Percentiles rank a stretch among this genome's conserved stretches.
Evolutionary conservation across 345 rosid genomes (phyloP).

Genomic region (Linum usitatissimum): DNA sequence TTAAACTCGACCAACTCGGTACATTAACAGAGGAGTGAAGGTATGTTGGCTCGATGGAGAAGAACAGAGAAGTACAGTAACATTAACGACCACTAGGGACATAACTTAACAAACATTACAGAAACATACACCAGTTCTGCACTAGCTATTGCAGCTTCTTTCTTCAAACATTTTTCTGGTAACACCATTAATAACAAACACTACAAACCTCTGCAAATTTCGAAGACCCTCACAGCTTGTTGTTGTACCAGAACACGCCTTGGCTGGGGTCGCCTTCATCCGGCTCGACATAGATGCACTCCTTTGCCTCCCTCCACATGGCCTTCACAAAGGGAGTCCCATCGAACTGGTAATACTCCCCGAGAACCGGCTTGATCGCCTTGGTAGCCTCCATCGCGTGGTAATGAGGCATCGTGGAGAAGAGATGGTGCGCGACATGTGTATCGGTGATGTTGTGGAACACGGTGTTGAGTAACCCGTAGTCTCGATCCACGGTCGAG

Average conservation of each 20-base stretch:
- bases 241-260: constrained; percentile 26
- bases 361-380: constrained; percentile 19
- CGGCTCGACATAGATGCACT: constrained; percentile 20
- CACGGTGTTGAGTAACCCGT: constrained; percentile 24
- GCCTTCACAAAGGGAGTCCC: constrained; percentile 19
- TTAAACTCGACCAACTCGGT: too few species aligned
- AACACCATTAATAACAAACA: too few species aligned
- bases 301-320: constrained; percentile 26
- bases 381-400: constrained; percentile 28
- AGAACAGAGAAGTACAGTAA: too few species aligned
- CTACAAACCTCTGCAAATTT: not conserved
- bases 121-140: too few species aligned
- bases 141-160: too few species aligned
- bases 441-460: constrained; percentile 30
- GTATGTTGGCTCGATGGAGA: too few species aligned
- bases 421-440: constrained; percentile 26
- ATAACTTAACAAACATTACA: too few species aligned
- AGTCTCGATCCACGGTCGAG: constrained; percentile 25
- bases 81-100: too few species aligned
- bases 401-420: constrained; percentile 26
- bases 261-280: constrained; percentile 11
- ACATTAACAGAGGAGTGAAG: too few species aligned
- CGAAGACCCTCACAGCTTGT: constrained; percentile 12
- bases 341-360: constrained; percentile 22
- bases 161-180: too few species aligned